Conservation (phyloP, 345 rosid genomes). For the Sonneratia caseolaris region DNA sequence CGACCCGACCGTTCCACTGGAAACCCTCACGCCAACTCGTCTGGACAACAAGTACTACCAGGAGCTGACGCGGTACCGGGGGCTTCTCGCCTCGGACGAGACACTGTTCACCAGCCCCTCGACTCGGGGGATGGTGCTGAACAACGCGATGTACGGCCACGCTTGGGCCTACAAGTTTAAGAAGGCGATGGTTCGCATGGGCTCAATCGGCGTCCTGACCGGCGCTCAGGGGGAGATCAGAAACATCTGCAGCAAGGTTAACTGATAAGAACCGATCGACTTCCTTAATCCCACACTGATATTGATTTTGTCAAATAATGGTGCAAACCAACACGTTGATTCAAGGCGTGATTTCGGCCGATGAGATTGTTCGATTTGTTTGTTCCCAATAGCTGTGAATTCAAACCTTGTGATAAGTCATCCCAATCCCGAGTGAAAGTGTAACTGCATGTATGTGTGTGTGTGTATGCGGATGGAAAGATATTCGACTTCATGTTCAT, state of each 20-base stretch:
- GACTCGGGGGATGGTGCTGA: slow-evolving; percentile 18
- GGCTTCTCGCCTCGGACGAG: slow-evolving; percentile 33
- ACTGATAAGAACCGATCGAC: not conserved
- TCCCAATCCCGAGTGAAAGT: no score
- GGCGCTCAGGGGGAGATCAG: slow-evolving; percentile 30
- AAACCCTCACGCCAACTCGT: slow-evolving; percentile 15
- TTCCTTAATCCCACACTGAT: no score
- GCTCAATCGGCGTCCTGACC: slow-evolving; percentile 25
- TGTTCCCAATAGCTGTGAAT: not conserved
- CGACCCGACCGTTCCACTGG: slow-evolving; percentile 18
- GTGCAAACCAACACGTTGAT: no score
- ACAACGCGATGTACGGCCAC: slow-evolving; percentile 16
- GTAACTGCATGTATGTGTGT: no score
- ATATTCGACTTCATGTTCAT: no score
- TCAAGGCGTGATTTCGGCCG: no score
- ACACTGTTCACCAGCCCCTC: slow-evolving; percentile 18
- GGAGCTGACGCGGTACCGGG: slow-evolving; percentile 17
- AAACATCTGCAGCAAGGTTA: slow-evolving; percentile 24
- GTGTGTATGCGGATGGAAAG: no score
- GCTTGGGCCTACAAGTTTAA: slow-evolving; percentile 24
- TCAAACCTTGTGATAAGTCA: not conserved
- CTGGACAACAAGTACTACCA: slow-evolving; percentile 35
- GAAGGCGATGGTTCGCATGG: slow-evolving; percentile 32
- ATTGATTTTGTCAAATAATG: no score
- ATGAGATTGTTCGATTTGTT: no score